These are phyloP conservation scores for Dimargaris cristalligena DNA, from an alignment of 192 early-diverging fungal species.

Conservation along the genomic window DNA sequence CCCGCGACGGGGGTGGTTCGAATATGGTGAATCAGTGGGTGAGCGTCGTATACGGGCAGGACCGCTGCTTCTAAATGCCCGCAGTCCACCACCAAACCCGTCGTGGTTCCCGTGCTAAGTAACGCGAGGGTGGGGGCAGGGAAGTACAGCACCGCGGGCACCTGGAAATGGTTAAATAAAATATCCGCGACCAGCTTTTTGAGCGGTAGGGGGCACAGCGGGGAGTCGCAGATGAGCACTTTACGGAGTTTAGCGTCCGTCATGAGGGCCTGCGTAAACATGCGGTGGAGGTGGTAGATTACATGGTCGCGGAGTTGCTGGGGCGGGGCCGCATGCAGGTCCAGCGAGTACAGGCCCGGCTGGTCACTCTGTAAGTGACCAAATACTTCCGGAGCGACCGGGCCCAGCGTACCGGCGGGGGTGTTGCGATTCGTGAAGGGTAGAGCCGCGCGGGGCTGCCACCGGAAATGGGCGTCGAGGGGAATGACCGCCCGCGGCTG, in stretches of 20 bases:
- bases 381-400: slow-evolving; percentile 4
- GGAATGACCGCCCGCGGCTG: slow-evolving; percentile 51
- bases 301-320: slow-evolving; percentile 37
- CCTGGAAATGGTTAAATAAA: slow-evolving; percentile 59
- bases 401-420: neutral
- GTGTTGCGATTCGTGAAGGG: neutral
- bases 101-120: slow-evolving; percentile 52
- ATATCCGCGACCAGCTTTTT: slow-evolving; percentile 52
- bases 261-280: slow-evolving; percentile 37
- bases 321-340: slow-evolving; percentile 16
- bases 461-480: slow-evolving; percentile 22
- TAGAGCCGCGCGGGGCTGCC: neutral
- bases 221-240: slow-evolving; percentile 63
- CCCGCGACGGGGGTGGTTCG: slow-evolving; percentile 48
- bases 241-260: slow-evolving; percentile 71
- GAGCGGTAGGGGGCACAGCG: slow-evolving; percentile 44
- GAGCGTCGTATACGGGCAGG: slow-evolving; percentile 59
- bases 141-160: slow-evolving; percentile 62
- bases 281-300: slow-evolving; percentile 17
- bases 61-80: slow-evolving; percentile 61
- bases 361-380: neutral
- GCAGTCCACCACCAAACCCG: slow-evolving; percentile 76
- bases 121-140: slow-evolving; percentile 53
- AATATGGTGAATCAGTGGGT: slow-evolving; percentile 46
- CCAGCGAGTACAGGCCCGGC: slow-evolving; percentile 13